Base-by-base conservation (phyloP, 2,329 filamentous ascomycete species). In the Colletotrichum sp. region DNA sequence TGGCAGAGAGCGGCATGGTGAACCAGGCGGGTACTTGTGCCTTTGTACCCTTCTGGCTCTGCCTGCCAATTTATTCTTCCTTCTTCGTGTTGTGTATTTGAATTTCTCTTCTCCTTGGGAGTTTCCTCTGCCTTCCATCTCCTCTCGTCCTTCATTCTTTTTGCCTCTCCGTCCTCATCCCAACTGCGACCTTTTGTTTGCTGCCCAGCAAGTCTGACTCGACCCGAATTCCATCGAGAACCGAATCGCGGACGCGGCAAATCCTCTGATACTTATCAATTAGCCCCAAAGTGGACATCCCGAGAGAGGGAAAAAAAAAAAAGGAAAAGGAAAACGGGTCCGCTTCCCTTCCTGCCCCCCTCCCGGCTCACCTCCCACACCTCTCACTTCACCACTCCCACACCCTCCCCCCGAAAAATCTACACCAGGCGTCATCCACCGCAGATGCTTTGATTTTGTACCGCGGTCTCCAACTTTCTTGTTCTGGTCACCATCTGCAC, bases 191-290 rank as follows among this genome's bases (percentile, higher is more conserved):
- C 34, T 36, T 48, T 48, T 18, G 24, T 24, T 14, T 55, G 39
- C 43, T 39, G 66, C 59, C 68, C 18, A 30, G 48, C 43, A 63
- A n/a, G 39, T 24, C 67, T 74, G 66, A 74, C 66, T 71, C 66
- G 67, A 71, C 39, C 14, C 16, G 21, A 74, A 74, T 71, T 71
- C 60, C 67, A 71, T 79, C 77, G 79, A 80, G 73, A 75, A 75
- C 57, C 72, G 76, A 74, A 77, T 10, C 63, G 60, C 66, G 43
- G 43, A 52, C 55, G 36, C 64, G 36, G 71, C 65, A 68, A 66
- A 69, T 70, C 63, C 70, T 69, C 59, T 66, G 70, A 69, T 64
- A 74, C 55, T 65, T 70, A 76, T 64, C 34, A 67, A 61, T 74
- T 43, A n/a, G 55, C 63, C 72, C 63, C 61, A 72, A 67, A 63